Percentiles rank a stretch among this genome's conserved stretches.
Conservation (phyloP, 805 yeast species). For the Candida andamanensis region DNA sequence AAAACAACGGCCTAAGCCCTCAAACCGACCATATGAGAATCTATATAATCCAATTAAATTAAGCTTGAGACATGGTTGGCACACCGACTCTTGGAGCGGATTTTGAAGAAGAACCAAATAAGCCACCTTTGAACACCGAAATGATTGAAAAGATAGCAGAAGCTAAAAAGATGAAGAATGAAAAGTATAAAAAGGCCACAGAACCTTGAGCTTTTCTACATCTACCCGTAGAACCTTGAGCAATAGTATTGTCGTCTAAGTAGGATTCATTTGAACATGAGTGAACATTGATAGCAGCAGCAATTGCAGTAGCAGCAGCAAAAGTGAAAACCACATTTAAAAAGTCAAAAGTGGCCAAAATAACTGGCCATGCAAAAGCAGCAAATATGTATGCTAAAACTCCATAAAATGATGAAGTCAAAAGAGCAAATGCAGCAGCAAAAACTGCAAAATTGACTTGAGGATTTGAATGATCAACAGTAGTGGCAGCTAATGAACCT, state of each 20-base stretch:
- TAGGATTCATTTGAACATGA: conserved; percentile 71
- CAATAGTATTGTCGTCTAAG: conserved; percentile 58
- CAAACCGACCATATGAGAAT: too few species aligned
- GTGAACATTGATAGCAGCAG: conserved; percentile 83
- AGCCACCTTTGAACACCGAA: conserved; percentile 50
- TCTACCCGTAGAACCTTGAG: conserved; percentile 75
- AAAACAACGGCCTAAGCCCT: too few species aligned
- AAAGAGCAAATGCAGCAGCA: conserved; percentile 79
- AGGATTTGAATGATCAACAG: conserved; percentile 48
- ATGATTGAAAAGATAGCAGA: conserved; percentile 57
- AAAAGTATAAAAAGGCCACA: conserved; percentile 77
- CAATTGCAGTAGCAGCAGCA: conserved; percentile 91
- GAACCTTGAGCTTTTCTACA: conserved; percentile 94
- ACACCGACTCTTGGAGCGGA: conserved; percentile 73
- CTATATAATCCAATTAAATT: too few species aligned
- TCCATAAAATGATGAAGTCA: conserved; percentile 79
- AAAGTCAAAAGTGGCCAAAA: conserved; percentile 73
- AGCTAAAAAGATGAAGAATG: conserved; percentile 69
- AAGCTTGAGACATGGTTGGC: conserved; percentile 87
- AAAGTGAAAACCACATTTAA: conserved; percentile 88
- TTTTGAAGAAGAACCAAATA: conserved; percentile 36
- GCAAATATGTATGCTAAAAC: conserved; percentile 69
- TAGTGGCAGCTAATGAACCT: conserved; percentile 77
- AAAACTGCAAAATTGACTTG: conserved; percentile 89
- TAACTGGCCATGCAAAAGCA: conserved; percentile 81